phyloP scores from a whole-genome alignment of 495 filamentous ascomycete species.

The Trichocladium uniseriatum region DNA sequence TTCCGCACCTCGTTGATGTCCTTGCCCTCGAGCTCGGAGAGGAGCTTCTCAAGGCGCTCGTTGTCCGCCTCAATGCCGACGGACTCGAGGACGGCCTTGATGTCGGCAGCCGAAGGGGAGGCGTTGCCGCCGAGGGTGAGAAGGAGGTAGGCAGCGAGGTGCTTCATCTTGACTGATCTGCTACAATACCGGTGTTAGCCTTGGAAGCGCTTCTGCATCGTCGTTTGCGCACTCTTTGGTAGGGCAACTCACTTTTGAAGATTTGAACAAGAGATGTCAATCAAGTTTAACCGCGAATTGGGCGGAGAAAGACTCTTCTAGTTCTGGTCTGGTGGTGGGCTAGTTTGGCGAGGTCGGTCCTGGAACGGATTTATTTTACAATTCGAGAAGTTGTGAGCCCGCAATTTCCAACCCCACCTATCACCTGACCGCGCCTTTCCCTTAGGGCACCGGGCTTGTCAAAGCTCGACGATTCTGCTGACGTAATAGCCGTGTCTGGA shows the following conservation, averaged over 20 bases:
- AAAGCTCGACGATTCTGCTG: slow-evolving; percentile 2
- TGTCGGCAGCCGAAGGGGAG: slow-evolving; percentile 74
- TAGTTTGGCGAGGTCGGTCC: slow-evolving; percentile 13
- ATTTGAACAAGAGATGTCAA: slow-evolving; percentile 48
- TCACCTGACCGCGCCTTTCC: slow-evolving; percentile 23
- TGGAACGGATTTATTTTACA: slow-evolving; percentile 24
- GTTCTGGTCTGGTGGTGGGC: slow-evolving; percentile 30
- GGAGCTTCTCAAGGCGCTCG: slow-evolving; percentile 74
- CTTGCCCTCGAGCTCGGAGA: slow-evolving; percentile 94
- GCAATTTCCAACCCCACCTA: slow-evolving; percentile 18
- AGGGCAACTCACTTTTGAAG: slow-evolving; percentile 22
- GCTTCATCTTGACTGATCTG: slow-evolving; percentile 76
- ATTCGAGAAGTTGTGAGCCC: slow-evolving; percentile 27
- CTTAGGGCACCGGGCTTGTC: slow-evolving; percentile 22
- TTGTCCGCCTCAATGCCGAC: slow-evolving; percentile 93
- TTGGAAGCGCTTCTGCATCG: not conserved
- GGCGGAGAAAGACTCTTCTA: slow-evolving; percentile 51
- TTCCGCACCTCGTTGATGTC: slow-evolving; percentile 78
- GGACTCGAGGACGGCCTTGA: slow-evolving; percentile 84
- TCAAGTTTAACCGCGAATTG: slow-evolving; percentile 46
- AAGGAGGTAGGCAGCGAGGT: slow-evolving; percentile 98
- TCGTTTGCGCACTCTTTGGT: not conserved
- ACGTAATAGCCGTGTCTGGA: slow-evolving; percentile 8
- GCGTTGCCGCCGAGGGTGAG: slow-evolving; percentile 88
- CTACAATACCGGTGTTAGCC: slow-evolving; percentile 6